Percentiles rank a stretch among this genome's conserved stretches.
Conservation (phyloP, 2,329 filamentous ascomycete species). For the Dendrostoma leiphaemia region DNA sequence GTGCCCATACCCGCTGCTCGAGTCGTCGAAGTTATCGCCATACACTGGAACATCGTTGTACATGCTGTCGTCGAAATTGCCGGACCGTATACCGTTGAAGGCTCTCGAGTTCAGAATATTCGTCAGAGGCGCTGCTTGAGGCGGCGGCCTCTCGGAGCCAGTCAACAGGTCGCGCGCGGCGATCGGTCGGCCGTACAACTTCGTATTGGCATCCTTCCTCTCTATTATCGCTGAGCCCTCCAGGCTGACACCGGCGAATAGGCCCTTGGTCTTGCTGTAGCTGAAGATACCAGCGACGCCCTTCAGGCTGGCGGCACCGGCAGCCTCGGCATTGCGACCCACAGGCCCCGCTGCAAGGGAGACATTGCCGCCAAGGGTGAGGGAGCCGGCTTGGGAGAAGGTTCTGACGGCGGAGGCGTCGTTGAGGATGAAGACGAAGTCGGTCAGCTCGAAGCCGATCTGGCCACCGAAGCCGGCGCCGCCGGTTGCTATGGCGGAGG, state of each 20-base stretch:
- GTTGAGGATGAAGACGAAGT: slow-evolving; percentile 98
- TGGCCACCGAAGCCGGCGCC: slow-evolving; percentile 83
- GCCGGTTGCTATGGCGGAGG: slow-evolving; percentile 75
- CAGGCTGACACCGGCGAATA: slow-evolving; percentile 93
- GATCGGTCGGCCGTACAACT: slow-evolving; percentile 82
- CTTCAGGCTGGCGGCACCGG: slow-evolving; percentile 86
- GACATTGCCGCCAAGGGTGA: slow-evolving; percentile 94
- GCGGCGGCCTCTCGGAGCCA: slow-evolving; percentile 74
- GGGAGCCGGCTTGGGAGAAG: slow-evolving; percentile 86
- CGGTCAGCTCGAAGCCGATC: slow-evolving; percentile 83
- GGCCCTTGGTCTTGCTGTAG: slow-evolving; percentile 96
- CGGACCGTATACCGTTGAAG: slow-evolving; percentile 66
- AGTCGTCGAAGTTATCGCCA: slow-evolving; percentile 76
- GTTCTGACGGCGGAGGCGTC: slow-evolving; percentile 85
- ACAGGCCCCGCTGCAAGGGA: slow-evolving; percentile 92
- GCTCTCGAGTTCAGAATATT: slow-evolving; percentile 78
- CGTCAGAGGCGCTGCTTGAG: slow-evolving; percentile 81
- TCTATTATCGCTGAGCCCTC: slow-evolving; percentile 94
- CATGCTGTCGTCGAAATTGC: slow-evolving; percentile 59
- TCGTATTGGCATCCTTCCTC: slow-evolving; percentile 93
- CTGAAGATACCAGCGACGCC: slow-evolving; percentile 91
- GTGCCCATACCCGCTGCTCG: slow-evolving; percentile 66
- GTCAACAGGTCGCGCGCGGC: slow-evolving; percentile 80
- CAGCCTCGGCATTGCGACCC: slow-evolving; percentile 92
- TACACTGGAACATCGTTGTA: slow-evolving; percentile 95